Evolutionary conservation across 805 yeast genomes (phyloP).

Genomic region (Yamadazyma akitaensis): DNA sequence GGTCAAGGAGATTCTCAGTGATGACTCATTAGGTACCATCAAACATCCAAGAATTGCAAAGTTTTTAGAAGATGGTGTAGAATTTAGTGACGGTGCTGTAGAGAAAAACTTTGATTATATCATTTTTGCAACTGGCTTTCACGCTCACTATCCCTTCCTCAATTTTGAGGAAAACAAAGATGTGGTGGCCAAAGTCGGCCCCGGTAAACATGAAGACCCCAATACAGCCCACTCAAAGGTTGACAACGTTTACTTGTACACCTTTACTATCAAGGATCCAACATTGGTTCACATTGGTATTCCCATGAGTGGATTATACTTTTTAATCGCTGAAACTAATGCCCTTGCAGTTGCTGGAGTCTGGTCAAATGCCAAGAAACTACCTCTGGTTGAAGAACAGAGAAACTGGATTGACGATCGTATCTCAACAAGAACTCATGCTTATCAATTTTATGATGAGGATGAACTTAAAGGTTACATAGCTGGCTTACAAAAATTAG

Average conservation of each 20-base stretch:
- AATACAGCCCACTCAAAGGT: conserved; percentile 38
- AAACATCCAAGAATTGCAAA: conserved; percentile 25
- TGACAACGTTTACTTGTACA: conserved; percentile 32
- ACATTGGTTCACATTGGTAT: conserved; percentile 39
- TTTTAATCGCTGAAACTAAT: conserved; percentile 47
- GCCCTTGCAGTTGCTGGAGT: conserved; percentile 56
- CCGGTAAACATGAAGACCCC: neutral
- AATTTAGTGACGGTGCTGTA: conserved; percentile 23
- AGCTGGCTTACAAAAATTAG: neutral
- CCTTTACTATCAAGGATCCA: conserved; percentile 39
- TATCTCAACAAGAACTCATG: neutral
- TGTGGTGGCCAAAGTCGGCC: conserved; percentile 20
- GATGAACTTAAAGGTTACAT: neutral
- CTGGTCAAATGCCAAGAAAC: conserved; percentile 36
- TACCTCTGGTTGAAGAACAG: conserved; percentile 41
- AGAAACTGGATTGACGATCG: conserved; percentile 23
- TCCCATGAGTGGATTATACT: conserved; percentile 41
- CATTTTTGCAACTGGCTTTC: conserved; percentile 51
- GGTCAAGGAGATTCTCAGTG: conserved; percentile 31
- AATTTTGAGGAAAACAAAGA: neutral
- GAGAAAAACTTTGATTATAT: conserved; percentile 32
- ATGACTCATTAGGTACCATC: conserved; percentile 25
- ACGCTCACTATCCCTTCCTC: conserved; percentile 11
- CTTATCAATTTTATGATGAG: conserved; percentile 1
- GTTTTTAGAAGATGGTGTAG: conserved; percentile 17